Evolutionary conservation across 148 eudicot genomes (phyloP).

Genomic region (Dianthus caryophyllus): DNA sequence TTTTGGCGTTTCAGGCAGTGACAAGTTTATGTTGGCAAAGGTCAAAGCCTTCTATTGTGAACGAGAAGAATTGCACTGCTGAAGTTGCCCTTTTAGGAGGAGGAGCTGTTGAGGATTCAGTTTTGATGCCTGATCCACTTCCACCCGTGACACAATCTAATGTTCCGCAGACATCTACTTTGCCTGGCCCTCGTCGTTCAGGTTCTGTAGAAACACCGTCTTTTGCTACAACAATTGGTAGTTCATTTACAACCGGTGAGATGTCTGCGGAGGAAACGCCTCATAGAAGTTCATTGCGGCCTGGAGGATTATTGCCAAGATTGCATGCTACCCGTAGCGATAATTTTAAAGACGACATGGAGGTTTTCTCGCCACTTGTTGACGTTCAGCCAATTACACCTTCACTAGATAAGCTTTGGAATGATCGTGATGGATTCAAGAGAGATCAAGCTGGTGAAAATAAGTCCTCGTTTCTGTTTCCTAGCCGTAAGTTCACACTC

Average conservation of each 20-base stretch:
- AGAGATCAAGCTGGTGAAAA: slow-evolving; percentile 51
- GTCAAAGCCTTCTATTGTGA: slow-evolving; percentile 63
- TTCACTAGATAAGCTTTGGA: slow-evolving; percentile 77
- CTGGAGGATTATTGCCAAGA: slow-evolving; percentile 64
- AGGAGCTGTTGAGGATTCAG: slow-evolving; percentile 78
- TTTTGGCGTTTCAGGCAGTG: slow-evolving; percentile 58
- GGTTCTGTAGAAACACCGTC: slow-evolving; percentile 51
- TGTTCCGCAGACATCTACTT: slow-evolving; percentile 40
- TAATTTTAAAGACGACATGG: slow-evolving; percentile 90
- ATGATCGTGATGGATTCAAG: slow-evolving; percentile 39
- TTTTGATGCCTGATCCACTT: slow-evolving; percentile 95
- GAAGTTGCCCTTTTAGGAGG: slow-evolving; percentile 88
- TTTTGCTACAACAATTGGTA: slow-evolving; percentile 32
- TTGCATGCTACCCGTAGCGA: slow-evolving; percentile 64
- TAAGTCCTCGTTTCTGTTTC: slow-evolving; percentile 46
- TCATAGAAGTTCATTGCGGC: slow-evolving; percentile 44
- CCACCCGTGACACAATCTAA: slow-evolving; percentile 57
- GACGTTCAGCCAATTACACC: slow-evolving; percentile 90
- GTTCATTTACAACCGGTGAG: slow-evolving; percentile 29
- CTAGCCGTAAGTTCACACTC: slow-evolving; percentile 46
- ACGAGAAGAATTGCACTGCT: slow-evolving; percentile 65
- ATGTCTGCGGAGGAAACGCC: slow-evolving; percentile 58
- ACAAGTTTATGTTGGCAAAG: slow-evolving; percentile 96
- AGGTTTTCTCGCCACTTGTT: slow-evolving; percentile 92
- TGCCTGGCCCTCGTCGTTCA: slow-evolving; percentile 52